phyloP scores from a whole-genome alignment of 768 basidiomycete genomes.

The Tulasnella sp. region DNA sequence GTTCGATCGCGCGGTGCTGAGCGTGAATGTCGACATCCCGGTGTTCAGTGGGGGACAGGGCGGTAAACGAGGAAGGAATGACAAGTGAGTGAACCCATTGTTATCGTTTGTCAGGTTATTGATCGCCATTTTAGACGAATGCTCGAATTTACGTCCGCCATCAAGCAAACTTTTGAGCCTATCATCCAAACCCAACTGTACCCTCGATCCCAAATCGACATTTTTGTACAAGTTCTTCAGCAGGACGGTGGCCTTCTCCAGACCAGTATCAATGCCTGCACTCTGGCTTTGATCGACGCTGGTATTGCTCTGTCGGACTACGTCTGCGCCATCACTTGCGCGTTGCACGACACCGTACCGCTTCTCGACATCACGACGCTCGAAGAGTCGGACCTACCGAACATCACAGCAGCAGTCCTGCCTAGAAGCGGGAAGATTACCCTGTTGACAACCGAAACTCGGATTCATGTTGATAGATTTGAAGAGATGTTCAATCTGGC shows the following conservation, averaged over 20 bases:
- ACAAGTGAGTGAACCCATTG: conserved; percentile 59
- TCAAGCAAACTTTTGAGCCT: conserved; percentile 93
- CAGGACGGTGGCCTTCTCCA: conserved; percentile 86
- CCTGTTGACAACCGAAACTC: conserved; percentile 84
- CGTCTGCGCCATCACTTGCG: conserved; percentile 80
- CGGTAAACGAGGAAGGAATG: conserved; percentile 60
- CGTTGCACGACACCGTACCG: conserved; percentile 68
- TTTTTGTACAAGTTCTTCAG: conserved; percentile 85
- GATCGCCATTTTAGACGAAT: conserved; percentile 47
- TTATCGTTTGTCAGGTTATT: conserved; percentile 10
- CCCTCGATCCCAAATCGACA: conserved; percentile 89
- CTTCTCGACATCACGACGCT: conserved; percentile 78
- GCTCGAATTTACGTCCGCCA: conserved; percentile 72
- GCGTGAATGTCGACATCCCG: conserved; percentile 78
- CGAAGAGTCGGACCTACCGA: conserved; percentile 86
- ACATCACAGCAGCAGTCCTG: conserved; percentile 80
- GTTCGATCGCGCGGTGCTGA: conserved; percentile 80
- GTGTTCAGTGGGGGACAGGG: conserved; percentile 74
- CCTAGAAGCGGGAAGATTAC: conserved; percentile 79
- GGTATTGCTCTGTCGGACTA: conserved; percentile 88
- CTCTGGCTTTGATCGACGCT: conserved; percentile 78
- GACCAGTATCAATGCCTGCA: conserved; percentile 89
- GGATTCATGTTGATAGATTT: conserved; percentile 86
- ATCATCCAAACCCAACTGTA: conserved; percentile 85
- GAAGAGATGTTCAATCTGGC: conserved; percentile 78